Percentiles rank a stretch among this genome's conserved stretches.
These are phyloP conservation scores for Talaromyces thailandensis DNA, from an alignment of 495 filamentous ascomycete genomes.

Conservation along the genomic window DNA sequence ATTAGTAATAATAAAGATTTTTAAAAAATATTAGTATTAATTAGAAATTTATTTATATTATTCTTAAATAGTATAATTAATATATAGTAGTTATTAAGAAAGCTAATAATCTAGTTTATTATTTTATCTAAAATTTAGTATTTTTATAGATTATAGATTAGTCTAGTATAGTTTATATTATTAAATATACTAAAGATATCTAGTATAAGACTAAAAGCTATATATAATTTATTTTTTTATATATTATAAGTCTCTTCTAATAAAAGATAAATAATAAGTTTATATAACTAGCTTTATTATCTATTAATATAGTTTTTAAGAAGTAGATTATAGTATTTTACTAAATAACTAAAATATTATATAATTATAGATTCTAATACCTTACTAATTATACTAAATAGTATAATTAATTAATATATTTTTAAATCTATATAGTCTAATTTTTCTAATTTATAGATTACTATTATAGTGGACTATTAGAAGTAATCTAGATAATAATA, in stretches of 20 bases:
- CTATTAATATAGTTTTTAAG: background rate
- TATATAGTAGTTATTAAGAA: slow-evolving; percentile 1
- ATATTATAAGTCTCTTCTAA: slow-evolving; percentile 1
- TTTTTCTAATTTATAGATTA: too few relatives aligned
- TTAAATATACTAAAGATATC: slow-evolving; percentile 1
- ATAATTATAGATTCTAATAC: slow-evolving; percentile 3
- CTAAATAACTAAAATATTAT: slow-evolving; percentile 6
- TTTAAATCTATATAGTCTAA: too few relatives aligned
- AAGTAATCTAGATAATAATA: slow-evolving; percentile 8
- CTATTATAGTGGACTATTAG: slow-evolving; percentile 8
- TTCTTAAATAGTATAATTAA: slow-evolving; percentile 9
- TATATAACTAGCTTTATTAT: slow-evolving; percentile 7
- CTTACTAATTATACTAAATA: slow-evolving; percentile 7
- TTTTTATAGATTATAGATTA: slow-evolving; percentile 5
- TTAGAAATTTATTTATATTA: too few relatives aligned
- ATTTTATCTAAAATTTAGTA: slow-evolving; percentile 8
- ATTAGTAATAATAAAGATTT: slow-evolving; percentile 9
- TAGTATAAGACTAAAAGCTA: background rate
- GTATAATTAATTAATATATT: too few relatives aligned
- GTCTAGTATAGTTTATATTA: slow-evolving; percentile 2
- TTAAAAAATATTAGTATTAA: too few relatives aligned
- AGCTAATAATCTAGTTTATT: background rate
- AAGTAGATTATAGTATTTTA: slow-evolving; percentile 6
- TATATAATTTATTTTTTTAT: slow-evolving; percentile 1
- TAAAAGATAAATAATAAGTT: slow-evolving; percentile 2